A percentile compares a stretch with the other conserved stretches of the same genome.
These are phyloP conservation scores for Corinectria fuckeliana DNA, from an alignment of 2,329 filamentous ascomycete species.

Conservation along the genomic window DNA sequence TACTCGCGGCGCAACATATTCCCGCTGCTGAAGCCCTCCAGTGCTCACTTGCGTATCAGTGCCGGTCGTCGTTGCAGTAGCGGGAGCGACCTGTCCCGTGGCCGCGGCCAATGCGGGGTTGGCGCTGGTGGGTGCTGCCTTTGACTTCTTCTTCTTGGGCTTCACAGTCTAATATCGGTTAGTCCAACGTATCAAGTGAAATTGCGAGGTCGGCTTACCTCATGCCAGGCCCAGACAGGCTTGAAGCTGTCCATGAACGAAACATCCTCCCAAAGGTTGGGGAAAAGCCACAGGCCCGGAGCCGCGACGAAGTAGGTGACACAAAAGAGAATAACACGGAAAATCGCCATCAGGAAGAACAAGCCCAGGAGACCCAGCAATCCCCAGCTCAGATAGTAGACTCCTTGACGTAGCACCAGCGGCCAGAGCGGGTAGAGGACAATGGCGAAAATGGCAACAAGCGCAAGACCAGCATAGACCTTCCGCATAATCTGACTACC, in stretches of 20 bases:
- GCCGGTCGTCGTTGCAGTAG: slow-evolving; percentile 62
- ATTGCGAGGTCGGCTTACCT: slow-evolving; percentile 62
- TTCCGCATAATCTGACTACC: slow-evolving; percentile 93
- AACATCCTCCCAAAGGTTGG: slow-evolving; percentile 97
- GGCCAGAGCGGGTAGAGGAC: slow-evolving; percentile 98
- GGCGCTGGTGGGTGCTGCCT: slow-evolving; percentile 45
- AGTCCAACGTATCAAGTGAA: slow-evolving; percentile 16
- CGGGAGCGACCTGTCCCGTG: slow-evolving; percentile 59
- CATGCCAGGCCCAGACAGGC: slow-evolving; percentile 97
- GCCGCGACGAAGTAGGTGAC: slow-evolving; percentile 84
- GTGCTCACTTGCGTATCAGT: slow-evolving; percentile 62
- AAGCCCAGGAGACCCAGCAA: slow-evolving; percentile 87
- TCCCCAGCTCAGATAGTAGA: slow-evolving; percentile 97
- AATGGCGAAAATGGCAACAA: slow-evolving; percentile 83
- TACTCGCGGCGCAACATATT: slow-evolving; percentile 59
- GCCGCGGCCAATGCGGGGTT: slow-evolving; percentile 57
- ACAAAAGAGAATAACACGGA: slow-evolving; percentile 93
- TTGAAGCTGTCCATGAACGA: slow-evolving; percentile 98
- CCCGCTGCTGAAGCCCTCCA: slow-evolving; percentile 48
- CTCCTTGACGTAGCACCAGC: slow-evolving; percentile 84
- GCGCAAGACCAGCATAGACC: slow-evolving; percentile 83
- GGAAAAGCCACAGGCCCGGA: slow-evolving; percentile 97
- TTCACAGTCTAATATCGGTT: slow-evolving; percentile 41
- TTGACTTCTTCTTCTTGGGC: slow-evolving; percentile 64
- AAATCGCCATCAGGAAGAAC: slow-evolving; percentile 98